These are phyloP conservation scores for Chrysanthemum lavandulifolium DNA, from an alignment of 129 eudicot species.

Conservation along the genomic window DNA sequence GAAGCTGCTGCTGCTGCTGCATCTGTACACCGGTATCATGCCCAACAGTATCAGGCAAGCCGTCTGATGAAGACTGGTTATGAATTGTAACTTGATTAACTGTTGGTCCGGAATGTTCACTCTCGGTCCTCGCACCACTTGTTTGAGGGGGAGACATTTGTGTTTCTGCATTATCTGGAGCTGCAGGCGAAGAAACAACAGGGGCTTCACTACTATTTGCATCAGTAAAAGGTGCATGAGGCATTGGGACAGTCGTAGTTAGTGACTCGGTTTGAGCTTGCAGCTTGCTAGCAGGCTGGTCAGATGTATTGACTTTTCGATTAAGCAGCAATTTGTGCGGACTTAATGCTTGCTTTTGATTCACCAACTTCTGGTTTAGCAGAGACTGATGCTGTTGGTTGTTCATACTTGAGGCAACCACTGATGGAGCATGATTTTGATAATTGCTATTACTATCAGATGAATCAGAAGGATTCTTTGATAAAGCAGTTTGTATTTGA, in stretches of 20 bases:
- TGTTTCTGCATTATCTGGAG: conserved; percentile 32
- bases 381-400: conserved; percentile 43
- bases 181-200: conserved; percentile 36
- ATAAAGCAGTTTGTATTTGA: conserved; percentile 28
- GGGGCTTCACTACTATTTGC: conserved; percentile 31
- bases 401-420: conserved; percentile 35
- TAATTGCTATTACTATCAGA: conserved; percentile 38
- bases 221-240: conserved; percentile 32
- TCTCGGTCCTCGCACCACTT: conserved; percentile 27
- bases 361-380: conserved; percentile 41
- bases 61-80: conserved; percentile 42
- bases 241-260: conserved; percentile 16
- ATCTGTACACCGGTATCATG: conserved; percentile 48
- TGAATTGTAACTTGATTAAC: conserved; percentile 41
- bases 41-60: conserved; percentile 38
- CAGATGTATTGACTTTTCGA: conserved; percentile 46
- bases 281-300: conserved; percentile 35
- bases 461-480: conserved; percentile 23
- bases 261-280: conserved; percentile 22
- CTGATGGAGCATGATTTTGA: conserved; percentile 40
- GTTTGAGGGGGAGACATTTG: conserved; percentile 38
- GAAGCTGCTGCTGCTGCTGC: conserved; percentile 43
- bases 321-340: conserved; percentile 41
- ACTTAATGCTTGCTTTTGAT: conserved; percentile 38
- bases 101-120: conserved; percentile 34